phyloP scores from a whole-genome alignment of 1,139 yeast species.

The Protomyces pachydermus region DNA sequence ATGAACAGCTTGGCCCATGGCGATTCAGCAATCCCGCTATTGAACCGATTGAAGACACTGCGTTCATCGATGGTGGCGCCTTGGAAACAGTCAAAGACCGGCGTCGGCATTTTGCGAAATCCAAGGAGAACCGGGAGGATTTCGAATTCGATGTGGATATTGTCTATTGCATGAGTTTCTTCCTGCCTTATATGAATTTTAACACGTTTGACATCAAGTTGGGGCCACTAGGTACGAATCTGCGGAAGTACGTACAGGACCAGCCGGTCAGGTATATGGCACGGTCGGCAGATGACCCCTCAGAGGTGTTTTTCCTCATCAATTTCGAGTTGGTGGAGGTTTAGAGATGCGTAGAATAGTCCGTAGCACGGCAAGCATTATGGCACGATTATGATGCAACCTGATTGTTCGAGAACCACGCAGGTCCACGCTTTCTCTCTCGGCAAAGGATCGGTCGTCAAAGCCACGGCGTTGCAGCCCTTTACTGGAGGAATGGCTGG shows the following conservation, averaged over 20 bases:
- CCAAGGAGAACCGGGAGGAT: slow-evolving; percentile 12
- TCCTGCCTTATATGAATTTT: slow-evolving; percentile 29
- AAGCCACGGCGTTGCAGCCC: no score
- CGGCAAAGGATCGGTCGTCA: no score
- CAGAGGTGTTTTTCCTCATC: slow-evolving; percentile 25
- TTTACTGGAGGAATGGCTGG: no score
- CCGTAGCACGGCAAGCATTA: no score
- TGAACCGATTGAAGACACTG: slow-evolving; percentile 29
- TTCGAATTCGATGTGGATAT: slow-evolving; percentile 27
- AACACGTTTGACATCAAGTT: slow-evolving; percentile 28
- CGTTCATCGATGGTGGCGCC: slow-evolving; percentile 27
- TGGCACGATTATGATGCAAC: no score
- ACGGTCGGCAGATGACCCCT: slow-evolving; percentile 14
- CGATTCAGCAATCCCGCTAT: slow-evolving; percentile 28
- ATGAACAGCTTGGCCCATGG: slow-evolving; percentile 27
- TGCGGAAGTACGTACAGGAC: slow-evolving; percentile 33
- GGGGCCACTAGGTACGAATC: slow-evolving; percentile 28
- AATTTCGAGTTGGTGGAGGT: slow-evolving; percentile 24
- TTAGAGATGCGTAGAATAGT: neutral
- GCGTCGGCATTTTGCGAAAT: slow-evolving; percentile 26
- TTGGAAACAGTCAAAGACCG: slow-evolving; percentile 27
- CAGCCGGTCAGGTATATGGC: slow-evolving; percentile 31
- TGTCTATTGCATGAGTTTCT: slow-evolving; percentile 30
- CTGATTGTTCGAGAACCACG: no score
- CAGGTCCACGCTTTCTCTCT: no score